These are phyloP conservation scores for Pseudogymnoascus sp. DNA, from an alignment of 2,329 filamentous ascomycete species.

Conservation along the genomic window DNA sequence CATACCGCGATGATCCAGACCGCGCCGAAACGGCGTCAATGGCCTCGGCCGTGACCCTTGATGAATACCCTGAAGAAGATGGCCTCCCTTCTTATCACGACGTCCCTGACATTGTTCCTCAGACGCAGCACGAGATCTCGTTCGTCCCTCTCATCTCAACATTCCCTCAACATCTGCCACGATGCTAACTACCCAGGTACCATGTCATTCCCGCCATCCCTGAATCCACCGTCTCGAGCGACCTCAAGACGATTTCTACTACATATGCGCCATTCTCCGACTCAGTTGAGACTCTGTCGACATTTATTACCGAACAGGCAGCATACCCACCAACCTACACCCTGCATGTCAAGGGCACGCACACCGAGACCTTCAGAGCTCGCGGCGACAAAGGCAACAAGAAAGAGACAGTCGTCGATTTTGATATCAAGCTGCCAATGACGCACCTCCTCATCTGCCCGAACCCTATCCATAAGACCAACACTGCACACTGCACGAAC, in stretches of 20 bases:
- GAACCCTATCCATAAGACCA: slow-evolving; percentile 30
- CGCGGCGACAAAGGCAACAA: slow-evolving; percentile 34
- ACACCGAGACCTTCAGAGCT: slow-evolving; percentile 22
- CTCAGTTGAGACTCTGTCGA: slow-evolving; percentile 18
- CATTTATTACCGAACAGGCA: slow-evolving; percentile 24
- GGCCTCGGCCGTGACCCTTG: slow-evolving; percentile 20
- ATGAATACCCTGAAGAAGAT: slow-evolving; percentile 19
- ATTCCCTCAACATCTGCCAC: background rate
- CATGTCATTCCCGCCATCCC: slow-evolving; percentile 20
- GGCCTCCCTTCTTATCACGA: slow-evolving; percentile 19
- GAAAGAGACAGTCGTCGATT: slow-evolving; percentile 48
- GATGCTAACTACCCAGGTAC: background rate
- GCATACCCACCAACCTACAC: slow-evolving; percentile 23
- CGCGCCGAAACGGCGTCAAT: slow-evolving; percentile 22
- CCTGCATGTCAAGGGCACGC: slow-evolving; percentile 27
- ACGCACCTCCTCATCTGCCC: slow-evolving; percentile 47
- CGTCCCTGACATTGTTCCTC: slow-evolving; percentile 1
- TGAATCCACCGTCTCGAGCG: slow-evolving; percentile 22
- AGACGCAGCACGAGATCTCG: slow-evolving; percentile 5
- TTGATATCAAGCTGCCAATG: slow-evolving; percentile 51
- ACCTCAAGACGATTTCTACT: slow-evolving; percentile 22
- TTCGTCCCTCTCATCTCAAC: background rate
- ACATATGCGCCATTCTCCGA: slow-evolving; percentile 24
- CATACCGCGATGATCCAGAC: background rate
- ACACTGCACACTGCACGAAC: background rate